Evolutionary conservation across 805 yeast genomes (phyloP).

Genomic region (Yamadazyma nakazawae): DNA sequence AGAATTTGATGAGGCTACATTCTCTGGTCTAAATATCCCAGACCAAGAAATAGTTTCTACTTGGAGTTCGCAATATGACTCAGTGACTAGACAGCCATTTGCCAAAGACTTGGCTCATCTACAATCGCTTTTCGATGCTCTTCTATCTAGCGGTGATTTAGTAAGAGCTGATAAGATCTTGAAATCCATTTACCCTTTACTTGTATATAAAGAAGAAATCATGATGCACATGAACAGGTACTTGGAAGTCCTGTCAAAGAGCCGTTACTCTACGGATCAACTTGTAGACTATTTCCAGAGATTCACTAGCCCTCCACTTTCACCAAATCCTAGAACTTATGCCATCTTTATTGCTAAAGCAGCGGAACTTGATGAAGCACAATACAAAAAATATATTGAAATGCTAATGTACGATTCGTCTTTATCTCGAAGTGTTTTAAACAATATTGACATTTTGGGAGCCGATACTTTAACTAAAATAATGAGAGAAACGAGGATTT

Average conservation of each 20-base stretch:
- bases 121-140: conserved; percentile 78
- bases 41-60: conserved; percentile 10
- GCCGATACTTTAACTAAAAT: conserved; percentile 41
- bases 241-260: conserved; percentile 41
- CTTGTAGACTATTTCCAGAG: conserved; percentile 41
- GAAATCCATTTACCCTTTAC: conserved; percentile 54
- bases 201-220: conserved; percentile 42
- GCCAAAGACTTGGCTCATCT: conserved; percentile 61
- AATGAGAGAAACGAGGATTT: conserved; percentile 23
- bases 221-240: conserved; percentile 69
- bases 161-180: conserved; percentile 69
- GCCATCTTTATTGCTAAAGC: conserved; percentile 55
- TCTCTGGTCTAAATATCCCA: neutral
- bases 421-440: conserved; percentile 26
- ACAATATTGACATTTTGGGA: conserved; percentile 53
- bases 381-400: conserved; percentile 15
- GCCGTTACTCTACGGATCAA: conserved; percentile 38
- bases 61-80: conserved; percentile 42
- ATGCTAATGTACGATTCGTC: conserved; percentile 6
- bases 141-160: conserved; percentile 61
- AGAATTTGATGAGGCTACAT: conserved; percentile 7
- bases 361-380: conserved; percentile 12
- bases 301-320: conserved; percentile 20
- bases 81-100: conserved; percentile 39
- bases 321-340: conserved; percentile 53